These are phyloP conservation scores for Ajuga chamaepitys DNA, from an alignment of 257 asterid genomes.

Conservation along the genomic window DNA sequence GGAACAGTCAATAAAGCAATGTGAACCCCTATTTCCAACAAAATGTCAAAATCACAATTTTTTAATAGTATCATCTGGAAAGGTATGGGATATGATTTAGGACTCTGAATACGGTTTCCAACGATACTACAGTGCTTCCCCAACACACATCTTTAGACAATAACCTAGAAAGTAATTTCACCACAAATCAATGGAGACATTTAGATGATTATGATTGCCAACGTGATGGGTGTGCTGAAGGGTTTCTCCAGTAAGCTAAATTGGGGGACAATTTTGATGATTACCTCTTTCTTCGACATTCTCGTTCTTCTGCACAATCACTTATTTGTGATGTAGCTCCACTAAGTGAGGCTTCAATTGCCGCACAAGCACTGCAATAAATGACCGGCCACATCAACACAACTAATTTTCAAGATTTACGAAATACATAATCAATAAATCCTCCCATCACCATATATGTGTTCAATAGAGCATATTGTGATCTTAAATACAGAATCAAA, in stretches of 20 bases:
- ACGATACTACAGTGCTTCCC: no score
- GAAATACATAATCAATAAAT: not conserved
- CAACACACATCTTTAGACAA: not conserved
- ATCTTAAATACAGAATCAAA: not conserved
- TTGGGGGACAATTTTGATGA: not conserved
- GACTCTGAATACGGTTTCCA: not conserved
- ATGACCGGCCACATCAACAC: constrained; percentile 7
- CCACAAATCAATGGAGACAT: no score
- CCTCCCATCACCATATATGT: not conserved
- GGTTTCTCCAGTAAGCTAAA: not conserved
- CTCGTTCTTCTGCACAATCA: constrained; percentile 48
- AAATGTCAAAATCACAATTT: no score
- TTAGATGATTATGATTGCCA: no score
- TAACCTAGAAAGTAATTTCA: not conserved
- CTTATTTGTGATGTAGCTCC: constrained; percentile 44
- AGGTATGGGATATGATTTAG: not conserved
- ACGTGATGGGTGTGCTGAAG: not conserved
- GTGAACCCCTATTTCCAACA: not conserved
- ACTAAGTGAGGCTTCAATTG: constrained; percentile 35
- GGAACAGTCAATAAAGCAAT: not conserved
- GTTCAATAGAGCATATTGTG: not conserved
- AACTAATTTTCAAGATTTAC: not conserved
- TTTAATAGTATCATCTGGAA: not conserved
- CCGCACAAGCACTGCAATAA: constrained; percentile 36
- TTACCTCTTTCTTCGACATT: constrained; percentile 70